Conservation (phyloP, 2,329 filamentous ascomycete genomes). For the Chrysosphaeria jannelii region DNA sequence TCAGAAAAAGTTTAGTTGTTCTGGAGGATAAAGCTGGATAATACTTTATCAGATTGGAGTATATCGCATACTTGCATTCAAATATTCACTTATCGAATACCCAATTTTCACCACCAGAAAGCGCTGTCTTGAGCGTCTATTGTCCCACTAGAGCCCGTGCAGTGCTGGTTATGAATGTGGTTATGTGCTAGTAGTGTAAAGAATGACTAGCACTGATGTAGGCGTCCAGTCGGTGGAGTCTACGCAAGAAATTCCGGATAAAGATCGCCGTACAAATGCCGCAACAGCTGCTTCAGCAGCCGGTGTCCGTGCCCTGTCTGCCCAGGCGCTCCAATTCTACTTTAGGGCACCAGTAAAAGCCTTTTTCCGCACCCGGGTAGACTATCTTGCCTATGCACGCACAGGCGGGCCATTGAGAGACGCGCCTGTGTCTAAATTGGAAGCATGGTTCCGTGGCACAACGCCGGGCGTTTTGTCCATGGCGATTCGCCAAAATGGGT, state of each 20-base stretch:
- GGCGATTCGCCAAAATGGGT: conserved; percentile 38
- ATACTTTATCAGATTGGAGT: too few relatives aligned
- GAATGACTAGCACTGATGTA: too few relatives aligned
- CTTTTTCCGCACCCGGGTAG: conserved; percentile 71
- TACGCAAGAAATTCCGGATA: conserved; percentile 11
- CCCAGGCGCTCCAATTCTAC: conserved; percentile 67
- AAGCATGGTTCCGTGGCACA: conserved; percentile 25
- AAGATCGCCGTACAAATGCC: conserved; percentile 20
- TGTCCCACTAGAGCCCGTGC: too few relatives aligned
- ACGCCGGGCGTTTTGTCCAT: conserved; percentile 39
- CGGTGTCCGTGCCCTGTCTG: conserved; percentile 53
- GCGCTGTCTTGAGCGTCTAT: too few relatives aligned
- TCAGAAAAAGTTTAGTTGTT: too few relatives aligned
- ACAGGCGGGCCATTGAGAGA: conserved; percentile 5
- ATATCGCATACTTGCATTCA: too few relatives aligned
- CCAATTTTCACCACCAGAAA: too few relatives aligned
- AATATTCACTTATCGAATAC: too few relatives aligned
- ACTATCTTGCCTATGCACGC: conserved; percentile 37
- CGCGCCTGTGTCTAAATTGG: conserved; percentile 9
- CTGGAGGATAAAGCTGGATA: too few relatives aligned
- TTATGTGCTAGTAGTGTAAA: too few relatives aligned
- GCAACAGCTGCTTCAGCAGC: conserved; percentile 57
- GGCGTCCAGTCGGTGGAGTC: conserved; percentile 10
- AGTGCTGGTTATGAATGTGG: too few relatives aligned
- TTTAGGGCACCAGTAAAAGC: conserved; percentile 76